phyloP scores from a whole-genome alignment of 192 early-diverging fungal genomes.

The Anaeromyces robustus region DNA sequence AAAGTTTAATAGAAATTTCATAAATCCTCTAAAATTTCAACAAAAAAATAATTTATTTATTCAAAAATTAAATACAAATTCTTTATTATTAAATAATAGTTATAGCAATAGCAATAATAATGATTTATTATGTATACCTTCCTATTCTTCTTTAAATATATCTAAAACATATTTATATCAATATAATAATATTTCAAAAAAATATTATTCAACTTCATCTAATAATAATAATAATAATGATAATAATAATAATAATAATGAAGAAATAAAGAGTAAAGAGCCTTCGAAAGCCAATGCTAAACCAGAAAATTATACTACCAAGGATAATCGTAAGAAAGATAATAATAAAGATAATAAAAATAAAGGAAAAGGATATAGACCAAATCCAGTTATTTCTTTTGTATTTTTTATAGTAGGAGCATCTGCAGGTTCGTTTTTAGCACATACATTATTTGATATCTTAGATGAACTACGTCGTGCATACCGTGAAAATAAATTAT shows the following conservation, averaged over 20 bases:
- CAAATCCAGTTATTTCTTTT: background rate
- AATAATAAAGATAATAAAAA: background rate
- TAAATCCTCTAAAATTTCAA: background rate
- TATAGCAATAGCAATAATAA: too few species aligned
- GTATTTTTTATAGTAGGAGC: background rate
- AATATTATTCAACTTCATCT: background rate
- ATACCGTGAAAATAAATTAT: background rate
- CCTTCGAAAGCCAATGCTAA: too few species aligned
- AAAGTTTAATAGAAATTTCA: background rate
- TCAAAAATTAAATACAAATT: background rate
- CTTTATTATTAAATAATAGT: background rate
- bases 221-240: background rate
- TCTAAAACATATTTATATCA: background rate
- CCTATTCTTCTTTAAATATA: background rate
- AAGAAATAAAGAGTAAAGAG: too few species aligned
- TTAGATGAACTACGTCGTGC: background rate
- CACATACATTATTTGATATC: background rate
- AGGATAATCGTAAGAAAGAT: background rate
- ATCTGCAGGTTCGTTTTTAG: background rate
- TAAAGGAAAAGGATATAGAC: background rate
- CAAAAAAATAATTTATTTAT: background rate
- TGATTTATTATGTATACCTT: background rate
- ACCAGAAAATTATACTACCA: background rate
- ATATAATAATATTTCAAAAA: background rate
- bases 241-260: background rate